Percentiles rank a stretch among this genome's conserved stretches.
Evolutionary conservation across 2,329 filamentous ascomycete species (phyloP).

Genomic region (Aspergillus sp.): DNA sequence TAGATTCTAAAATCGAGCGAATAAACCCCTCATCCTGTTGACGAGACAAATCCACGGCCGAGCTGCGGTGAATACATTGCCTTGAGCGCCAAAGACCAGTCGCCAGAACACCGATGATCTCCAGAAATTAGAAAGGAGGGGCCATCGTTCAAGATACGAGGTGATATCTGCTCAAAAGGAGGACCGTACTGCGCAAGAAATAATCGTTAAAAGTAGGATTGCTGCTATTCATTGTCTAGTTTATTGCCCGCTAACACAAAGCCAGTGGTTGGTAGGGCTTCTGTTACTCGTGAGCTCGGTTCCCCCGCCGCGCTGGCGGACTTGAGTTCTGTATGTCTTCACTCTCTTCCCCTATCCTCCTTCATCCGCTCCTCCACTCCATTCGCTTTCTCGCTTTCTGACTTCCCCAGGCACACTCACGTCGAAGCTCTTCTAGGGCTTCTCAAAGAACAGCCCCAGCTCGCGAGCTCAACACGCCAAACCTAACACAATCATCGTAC

Average conservation of each 20-base stretch:
- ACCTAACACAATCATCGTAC: conserved; percentile 20
- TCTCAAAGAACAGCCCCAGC: conserved; percentile 20
- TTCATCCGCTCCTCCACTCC: background rate
- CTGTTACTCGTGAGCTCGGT: conserved; percentile 17
- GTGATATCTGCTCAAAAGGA: background rate
- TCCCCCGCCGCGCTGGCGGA: conserved; percentile 18
- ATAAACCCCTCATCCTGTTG: background rate
- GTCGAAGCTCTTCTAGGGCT: conserved; percentile 21
- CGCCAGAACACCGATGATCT: background rate
- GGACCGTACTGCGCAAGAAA: background rate
- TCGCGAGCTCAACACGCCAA: conserved; percentile 13
- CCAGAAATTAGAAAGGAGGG: background rate
- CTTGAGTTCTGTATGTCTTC: conserved; percentile 14
- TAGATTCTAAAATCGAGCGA: background rate
- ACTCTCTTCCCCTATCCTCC: background rate
- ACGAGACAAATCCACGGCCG: background rate
- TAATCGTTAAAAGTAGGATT: conserved; percentile 4
- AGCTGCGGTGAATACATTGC: background rate
- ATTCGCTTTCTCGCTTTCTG: background rate
- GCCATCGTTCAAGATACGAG: background rate
- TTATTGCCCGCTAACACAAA: conserved; percentile 5
- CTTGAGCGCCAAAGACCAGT: background rate
- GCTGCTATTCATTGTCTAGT: background rate
- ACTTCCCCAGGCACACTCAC: conserved; percentile 10
- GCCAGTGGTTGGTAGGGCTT: conserved; percentile 22